These are phyloP conservation scores for Aspergillus awamori DNA, from an alignment of 2,329 filamentous ascomycete genomes.

Conservation along the genomic window DNA sequence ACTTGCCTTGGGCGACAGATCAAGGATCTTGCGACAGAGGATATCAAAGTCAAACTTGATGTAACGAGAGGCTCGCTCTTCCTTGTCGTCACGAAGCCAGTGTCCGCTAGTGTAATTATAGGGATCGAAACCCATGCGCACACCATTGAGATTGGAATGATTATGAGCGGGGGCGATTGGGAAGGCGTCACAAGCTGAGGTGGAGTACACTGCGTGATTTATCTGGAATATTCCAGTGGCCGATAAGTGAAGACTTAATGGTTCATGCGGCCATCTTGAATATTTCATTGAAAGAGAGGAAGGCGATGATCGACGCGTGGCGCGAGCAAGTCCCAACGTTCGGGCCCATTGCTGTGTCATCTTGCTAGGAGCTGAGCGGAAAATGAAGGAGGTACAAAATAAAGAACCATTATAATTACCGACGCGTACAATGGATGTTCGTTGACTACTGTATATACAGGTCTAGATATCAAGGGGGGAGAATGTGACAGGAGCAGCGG, in stretches of 20 bases:
- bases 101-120: constrained; percentile 39
- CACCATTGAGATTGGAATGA: neutral
- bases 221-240: neutral
- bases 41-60: constrained; percentile 46
- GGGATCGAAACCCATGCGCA: constrained; percentile 24
- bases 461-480: too few relatives aligned
- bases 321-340: too few relatives aligned
- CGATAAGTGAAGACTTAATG: neutral
- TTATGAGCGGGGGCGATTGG: neutral
- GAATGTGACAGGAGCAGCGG: too few relatives aligned
- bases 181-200: neutral
- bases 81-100: constrained; percentile 43
- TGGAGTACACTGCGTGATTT: neutral
- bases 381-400: too few relatives aligned
- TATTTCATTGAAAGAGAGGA: too few relatives aligned
- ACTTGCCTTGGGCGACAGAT: constrained; percentile 40
- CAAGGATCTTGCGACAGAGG: constrained; percentile 41
- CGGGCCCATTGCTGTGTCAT: too few relatives aligned
- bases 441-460: too few relatives aligned
- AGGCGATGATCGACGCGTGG: too few relatives aligned
- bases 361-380: too few relatives aligned
- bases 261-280: too few relatives aligned
- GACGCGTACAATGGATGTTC: too few relatives aligned
- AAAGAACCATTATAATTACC: too few relatives aligned
- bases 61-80: constrained; percentile 39